phyloP scores from a whole-genome alignment of 352 stramenopile genomes.

The Globisporangium camurandrum region DNA sequence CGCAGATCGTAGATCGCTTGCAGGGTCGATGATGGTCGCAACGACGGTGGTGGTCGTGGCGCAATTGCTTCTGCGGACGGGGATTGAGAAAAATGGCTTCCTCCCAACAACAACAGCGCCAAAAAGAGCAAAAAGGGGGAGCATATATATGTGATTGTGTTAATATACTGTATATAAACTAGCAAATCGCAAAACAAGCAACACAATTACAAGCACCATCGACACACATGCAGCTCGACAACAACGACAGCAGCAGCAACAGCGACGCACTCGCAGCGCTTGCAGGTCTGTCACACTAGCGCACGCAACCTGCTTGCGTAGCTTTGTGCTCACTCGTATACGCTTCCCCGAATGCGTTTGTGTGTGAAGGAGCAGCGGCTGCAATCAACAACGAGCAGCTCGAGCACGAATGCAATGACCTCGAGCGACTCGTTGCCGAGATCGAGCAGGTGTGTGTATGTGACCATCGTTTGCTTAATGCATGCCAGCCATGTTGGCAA shows the following conservation, averaged over 20 bases:
- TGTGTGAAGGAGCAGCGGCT: no score
- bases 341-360: no score
- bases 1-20: neutral
- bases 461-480: no score
- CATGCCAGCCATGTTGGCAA: no score
- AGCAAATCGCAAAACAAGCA: neutral
- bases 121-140: neutral
- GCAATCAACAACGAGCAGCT: conserved; percentile 1
- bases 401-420: conserved; percentile 15
- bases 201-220: neutral
- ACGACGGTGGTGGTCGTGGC: neutral
- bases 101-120: neutral
- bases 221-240: neutral
- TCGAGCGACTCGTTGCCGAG: conserved; percentile 13
- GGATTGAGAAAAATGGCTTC: neutral
- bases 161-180: neutral
- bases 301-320: no score
- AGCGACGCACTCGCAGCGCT: neutral
- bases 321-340: neutral
- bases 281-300: no score
- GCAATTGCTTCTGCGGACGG: neutral
- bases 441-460: conserved; percentile 25
- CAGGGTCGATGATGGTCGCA: no score
- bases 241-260: neutral
- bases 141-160: neutral